Conservation (phyloP, 495 filamentous ascomycete genomes). For the Tuber calosporum region DNA sequence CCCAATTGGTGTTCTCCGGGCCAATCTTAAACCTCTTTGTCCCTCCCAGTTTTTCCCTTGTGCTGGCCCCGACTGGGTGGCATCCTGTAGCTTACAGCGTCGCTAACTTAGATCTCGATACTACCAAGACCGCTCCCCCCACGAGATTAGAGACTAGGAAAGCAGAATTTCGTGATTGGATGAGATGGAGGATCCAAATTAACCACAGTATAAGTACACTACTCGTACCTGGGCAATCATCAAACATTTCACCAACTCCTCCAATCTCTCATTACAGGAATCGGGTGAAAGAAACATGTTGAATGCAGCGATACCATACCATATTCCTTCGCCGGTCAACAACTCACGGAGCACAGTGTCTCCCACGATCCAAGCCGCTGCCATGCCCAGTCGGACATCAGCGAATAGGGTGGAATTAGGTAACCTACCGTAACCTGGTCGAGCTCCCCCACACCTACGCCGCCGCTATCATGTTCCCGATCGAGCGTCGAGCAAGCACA, state of each 20-base stretch:
- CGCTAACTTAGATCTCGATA: neutral
- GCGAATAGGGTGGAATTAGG: neutral
- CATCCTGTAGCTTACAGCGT: neutral
- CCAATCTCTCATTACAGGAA: neutral
- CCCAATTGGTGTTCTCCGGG: neutral
- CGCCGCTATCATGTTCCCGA: neutral
- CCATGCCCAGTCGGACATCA: neutral
- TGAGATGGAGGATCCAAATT: neutral
- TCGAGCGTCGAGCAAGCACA: neutral
- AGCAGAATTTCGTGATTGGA: neutral
- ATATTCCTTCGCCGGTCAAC: neutral
- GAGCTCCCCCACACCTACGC: neutral
- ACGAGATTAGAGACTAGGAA: neutral
- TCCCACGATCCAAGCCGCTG: neutral
- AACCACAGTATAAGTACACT: neutral
- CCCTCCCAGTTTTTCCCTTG: neutral
- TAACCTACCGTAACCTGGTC: neutral
- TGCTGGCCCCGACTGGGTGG: neutral
- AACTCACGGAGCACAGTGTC: neutral
- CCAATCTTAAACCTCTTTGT: neutral
- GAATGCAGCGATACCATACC: neutral
- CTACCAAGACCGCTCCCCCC: neutral
- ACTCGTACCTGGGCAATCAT: neutral
- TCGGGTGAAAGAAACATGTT: neutral
- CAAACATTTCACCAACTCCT: neutral